Evolutionary conservation across 106 monocot species (phyloP).

Genomic region (Dendrobium catenatum): DNA sequence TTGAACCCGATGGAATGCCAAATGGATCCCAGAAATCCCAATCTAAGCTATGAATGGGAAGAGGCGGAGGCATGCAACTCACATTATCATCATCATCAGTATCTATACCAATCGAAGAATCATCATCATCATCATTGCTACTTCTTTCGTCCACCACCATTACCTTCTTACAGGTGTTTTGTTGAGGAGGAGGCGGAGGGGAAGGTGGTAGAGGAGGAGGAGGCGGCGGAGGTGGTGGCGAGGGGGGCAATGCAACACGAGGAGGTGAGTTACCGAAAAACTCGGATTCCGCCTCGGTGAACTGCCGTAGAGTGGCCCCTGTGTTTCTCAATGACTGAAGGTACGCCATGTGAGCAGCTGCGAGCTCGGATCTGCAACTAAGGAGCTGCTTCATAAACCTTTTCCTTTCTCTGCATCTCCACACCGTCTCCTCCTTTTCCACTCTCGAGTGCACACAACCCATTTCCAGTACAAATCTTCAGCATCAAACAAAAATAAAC

Average conservation of each 20-base stretch:
- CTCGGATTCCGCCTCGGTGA: constrained; percentile 41
- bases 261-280: constrained; percentile 7
- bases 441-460: constrained; percentile 62
- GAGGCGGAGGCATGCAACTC: constrained; percentile 37
- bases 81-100: constrained; percentile 26
- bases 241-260: constrained; percentile 18
- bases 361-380: constrained; percentile 32
- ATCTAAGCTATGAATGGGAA: constrained; percentile 24
- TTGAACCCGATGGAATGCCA: constrained; percentile 18
- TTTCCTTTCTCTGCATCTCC: constrained; percentile 57
- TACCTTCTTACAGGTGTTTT: constrained; percentile 13
- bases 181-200: constrained; percentile 23
- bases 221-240: constrained; percentile 37
- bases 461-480: constrained; percentile 26
- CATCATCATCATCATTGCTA: constrained; percentile 7
- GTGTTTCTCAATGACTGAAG: constrained; percentile 62
- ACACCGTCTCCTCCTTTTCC: constrained; percentile 66
- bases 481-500: not conserved
- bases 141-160: constrained; percentile 7
- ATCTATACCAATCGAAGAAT: not conserved
- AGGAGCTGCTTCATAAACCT: constrained; percentile 72
- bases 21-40: constrained; percentile 61
- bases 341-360: constrained; percentile 48
- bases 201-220: constrained; percentile 25
- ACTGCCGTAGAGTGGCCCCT: constrained; percentile 67